Evolutionary conservation across 495 filamentous ascomycete species (phyloP), one percentile per base, ranked within the genome.

Genomic region (Chaetomium cochliodes): DNA sequence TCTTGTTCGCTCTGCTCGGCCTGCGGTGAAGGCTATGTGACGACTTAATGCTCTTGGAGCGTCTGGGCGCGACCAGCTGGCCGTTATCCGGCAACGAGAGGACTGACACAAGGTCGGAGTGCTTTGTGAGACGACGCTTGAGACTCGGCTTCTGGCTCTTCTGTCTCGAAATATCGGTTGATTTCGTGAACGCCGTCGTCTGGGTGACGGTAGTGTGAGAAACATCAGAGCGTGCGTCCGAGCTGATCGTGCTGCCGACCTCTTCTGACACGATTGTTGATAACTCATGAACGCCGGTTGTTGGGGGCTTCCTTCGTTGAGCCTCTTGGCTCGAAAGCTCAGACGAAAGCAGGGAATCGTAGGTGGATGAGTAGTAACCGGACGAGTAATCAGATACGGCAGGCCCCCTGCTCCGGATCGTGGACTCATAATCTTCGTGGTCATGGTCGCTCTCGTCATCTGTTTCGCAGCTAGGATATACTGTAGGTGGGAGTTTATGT

Each of bases 51-150:
- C 89, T 93, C 67, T 79, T 85, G 5, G 68, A 74, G 57, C 77
- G 74, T 23, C 72, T 76, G 1, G 79, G 77, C 0, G 76, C 68
- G 2, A 67, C 58, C 4, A 76, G 59, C 41, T 80, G 87, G 65
- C 84, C 81, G 58, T 87, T 86, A 56, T 82, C 84, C 2, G 91
- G 86, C 51, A 89, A 77, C 0, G 96, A 98, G 8, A 98, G 80
- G 26, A 97, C 91, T 9, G 94, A 97, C 46, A 98, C 90, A 18
- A 98, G 81, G 74, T 98, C 96, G 15, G 91, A 91, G 76, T 97
- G 92, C 49, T 91, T 97, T 3, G 96, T 94, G 18, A 94, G 84
- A 63, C 90, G 84, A 68, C 91, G 85, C 69, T 90, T 92, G 26
- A 90, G 70, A 64, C 83, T 77, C 15, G 79, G 69, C 65, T 74